Evolutionary conservation across 1,139 yeast species (phyloP).

Genomic region (Eremothecium sinecaudum): DNA sequence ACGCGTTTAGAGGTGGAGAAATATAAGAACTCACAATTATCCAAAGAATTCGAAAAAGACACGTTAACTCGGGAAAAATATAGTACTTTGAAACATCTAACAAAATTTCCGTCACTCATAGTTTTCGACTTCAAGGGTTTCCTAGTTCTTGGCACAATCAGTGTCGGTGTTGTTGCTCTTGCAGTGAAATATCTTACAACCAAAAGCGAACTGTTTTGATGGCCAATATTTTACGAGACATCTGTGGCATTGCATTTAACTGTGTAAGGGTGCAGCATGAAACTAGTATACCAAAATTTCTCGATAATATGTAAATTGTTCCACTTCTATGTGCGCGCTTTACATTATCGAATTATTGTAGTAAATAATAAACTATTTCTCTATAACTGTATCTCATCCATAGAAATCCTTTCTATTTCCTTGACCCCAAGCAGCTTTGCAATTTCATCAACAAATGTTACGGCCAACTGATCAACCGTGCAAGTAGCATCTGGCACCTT

Average conservation of each 20-base stretch:
- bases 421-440: constrained; percentile 41
- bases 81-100: background rate
- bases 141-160: constrained; percentile 10
- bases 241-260: too few species aligned
- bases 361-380: too few species aligned
- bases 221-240: too few species aligned
- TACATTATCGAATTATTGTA: too few species aligned
- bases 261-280: too few species aligned
- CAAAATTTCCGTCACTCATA: background rate
- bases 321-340: too few species aligned
- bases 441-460: constrained; percentile 43
- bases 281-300: too few species aligned
- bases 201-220: too few species aligned
- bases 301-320: too few species aligned
- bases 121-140: constrained; percentile 2
- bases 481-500: constrained; percentile 19
- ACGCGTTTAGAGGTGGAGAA: constrained; percentile 28
- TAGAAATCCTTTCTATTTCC: constrained; percentile 40
- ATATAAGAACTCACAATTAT: constrained; percentile 20
- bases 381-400: too few species aligned
- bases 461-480: constrained; percentile 40
- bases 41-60: constrained; percentile 8
- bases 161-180: constrained; percentile 11
- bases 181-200: constrained; percentile 10
- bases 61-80: background rate